Evolutionary conservation across 139 green algal genomes (phyloP).

Genomic region (Coelastrella sp.): DNA sequence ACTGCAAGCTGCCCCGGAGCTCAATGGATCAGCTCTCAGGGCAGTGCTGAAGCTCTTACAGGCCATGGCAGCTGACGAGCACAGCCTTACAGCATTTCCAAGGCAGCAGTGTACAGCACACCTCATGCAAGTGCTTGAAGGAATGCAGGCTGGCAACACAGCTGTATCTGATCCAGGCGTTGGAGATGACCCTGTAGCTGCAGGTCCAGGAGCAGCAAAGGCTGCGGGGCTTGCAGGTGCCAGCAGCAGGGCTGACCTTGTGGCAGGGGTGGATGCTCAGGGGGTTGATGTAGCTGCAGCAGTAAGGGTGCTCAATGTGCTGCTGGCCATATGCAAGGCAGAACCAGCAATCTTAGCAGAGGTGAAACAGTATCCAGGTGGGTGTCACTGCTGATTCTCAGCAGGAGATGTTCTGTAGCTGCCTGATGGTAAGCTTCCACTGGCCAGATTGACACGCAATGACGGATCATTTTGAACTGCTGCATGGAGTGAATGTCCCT

Average conservation of each 20-base stretch:
- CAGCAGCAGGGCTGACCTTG: neutral
- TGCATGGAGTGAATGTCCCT: no score
- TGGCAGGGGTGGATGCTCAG: neutral
- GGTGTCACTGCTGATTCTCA: neutral
- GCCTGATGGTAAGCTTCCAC: neutral
- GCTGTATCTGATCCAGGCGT: neutral
- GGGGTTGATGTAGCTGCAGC: neutral
- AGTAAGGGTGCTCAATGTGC: conserved; percentile 9
- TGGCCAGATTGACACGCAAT: no score
- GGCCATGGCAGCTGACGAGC: neutral
- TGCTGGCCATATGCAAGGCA: conserved; percentile 1
- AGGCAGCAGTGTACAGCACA: neutral
- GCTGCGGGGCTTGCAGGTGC: neutral
- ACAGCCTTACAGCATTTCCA: neutral
- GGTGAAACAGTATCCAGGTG: conserved; percentile 30
- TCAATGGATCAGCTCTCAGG: conserved; percentile 5
- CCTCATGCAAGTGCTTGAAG: conserved; percentile 21
- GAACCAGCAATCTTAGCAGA: neutral
- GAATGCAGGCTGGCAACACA: neutral
- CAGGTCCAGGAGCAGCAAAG: neutral
- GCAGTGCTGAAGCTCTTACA: conserved; percentile 40
- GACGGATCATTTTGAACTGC: no score
- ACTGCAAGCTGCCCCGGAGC: conserved; percentile 10
- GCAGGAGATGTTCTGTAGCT: neutral
- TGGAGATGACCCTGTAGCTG: neutral